phyloP scores from a whole-genome alignment of 805 yeast species.

The Kuraishia hungarica region DNA sequence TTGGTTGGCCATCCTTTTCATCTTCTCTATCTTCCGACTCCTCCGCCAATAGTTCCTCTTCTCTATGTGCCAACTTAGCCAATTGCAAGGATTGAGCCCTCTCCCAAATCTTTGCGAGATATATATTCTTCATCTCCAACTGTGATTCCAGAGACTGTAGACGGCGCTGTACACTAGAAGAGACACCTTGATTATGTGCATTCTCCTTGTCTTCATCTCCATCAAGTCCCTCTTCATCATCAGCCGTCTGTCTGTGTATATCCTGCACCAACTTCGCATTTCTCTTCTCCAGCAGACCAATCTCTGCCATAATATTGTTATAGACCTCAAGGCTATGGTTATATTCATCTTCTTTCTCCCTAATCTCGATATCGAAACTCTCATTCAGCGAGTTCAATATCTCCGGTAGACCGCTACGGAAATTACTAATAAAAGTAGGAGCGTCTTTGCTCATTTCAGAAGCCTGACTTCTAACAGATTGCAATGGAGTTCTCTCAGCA shows the following conservation, averaged over 20 bases:
- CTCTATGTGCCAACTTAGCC: constrained; percentile 49
- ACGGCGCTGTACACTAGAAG: constrained; percentile 7
- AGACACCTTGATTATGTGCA: background rate
- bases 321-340: background rate
- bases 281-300: constrained; percentile 18
- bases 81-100: constrained; percentile 55
- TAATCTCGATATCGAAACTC: constrained; percentile 5
- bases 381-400: constrained; percentile 1
- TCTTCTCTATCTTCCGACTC: background rate
- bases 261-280: constrained; percentile 12
- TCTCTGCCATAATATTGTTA: constrained; percentile 11
- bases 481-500: background rate
- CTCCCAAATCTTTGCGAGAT: constrained; percentile 34
- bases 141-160: constrained; percentile 10
- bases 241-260: constrained; percentile 16
- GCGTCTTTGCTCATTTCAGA: background rate
- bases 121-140: constrained; percentile 19
- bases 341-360: constrained; percentile 2
- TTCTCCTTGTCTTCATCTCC: background rate
- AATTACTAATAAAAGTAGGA: background rate
- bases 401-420: background rate
- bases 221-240: constrained; percentile 4
- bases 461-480: background rate
- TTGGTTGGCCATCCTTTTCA: background rate
- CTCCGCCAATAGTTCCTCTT: constrained; percentile 22